Conservation (phyloP, 352 stramenopile genomes). For the Phytophthora sansomeana region DNA sequence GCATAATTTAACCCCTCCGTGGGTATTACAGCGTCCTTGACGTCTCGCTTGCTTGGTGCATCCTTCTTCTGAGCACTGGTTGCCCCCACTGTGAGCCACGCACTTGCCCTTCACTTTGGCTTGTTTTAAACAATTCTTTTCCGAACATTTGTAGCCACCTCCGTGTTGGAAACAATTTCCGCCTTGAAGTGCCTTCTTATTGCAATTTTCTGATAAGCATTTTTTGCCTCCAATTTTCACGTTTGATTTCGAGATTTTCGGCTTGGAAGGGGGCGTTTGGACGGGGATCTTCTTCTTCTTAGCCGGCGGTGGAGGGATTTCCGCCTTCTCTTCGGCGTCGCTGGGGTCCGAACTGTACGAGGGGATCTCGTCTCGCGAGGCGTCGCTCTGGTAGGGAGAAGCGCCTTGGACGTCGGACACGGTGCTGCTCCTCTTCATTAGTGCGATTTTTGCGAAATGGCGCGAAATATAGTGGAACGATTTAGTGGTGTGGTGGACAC, state of each 20-base stretch:
- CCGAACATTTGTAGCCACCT: slow-evolving; percentile 41
- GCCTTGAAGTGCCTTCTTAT: slow-evolving; percentile 20
- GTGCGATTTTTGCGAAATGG: too few relatives aligned
- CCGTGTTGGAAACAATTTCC: slow-evolving; percentile 39
- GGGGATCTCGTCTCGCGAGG: background rate
- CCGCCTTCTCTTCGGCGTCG: background rate
- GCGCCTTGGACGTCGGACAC: background rate
- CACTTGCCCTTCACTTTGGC: slow-evolving; percentile 40
- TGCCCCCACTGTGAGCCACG: slow-evolving; percentile 34
- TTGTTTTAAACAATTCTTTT: slow-evolving; percentile 36
- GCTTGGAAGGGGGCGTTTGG: background rate
- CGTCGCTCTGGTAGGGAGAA: background rate
- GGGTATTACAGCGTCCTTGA: slow-evolving; percentile 67
- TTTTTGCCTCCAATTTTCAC: slow-evolving; percentile 1
- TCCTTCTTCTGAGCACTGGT: slow-evolving; percentile 24
- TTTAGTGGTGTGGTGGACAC: background rate
- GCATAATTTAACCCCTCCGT: slow-evolving; percentile 77
- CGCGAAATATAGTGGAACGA: too few relatives aligned
- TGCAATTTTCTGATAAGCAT: slow-evolving; percentile 10
- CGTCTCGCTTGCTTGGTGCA: slow-evolving; percentile 31
- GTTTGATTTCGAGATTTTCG: slow-evolving; percentile 7
- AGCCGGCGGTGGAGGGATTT: background rate
- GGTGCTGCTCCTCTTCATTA: background rate
- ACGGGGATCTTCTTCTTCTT: background rate
- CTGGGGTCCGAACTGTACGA: background rate